These are phyloP conservation scores for Neonectria faginata DNA, from an alignment of 2,329 filamentous ascomycete species.

Conservation along the genomic window DNA sequence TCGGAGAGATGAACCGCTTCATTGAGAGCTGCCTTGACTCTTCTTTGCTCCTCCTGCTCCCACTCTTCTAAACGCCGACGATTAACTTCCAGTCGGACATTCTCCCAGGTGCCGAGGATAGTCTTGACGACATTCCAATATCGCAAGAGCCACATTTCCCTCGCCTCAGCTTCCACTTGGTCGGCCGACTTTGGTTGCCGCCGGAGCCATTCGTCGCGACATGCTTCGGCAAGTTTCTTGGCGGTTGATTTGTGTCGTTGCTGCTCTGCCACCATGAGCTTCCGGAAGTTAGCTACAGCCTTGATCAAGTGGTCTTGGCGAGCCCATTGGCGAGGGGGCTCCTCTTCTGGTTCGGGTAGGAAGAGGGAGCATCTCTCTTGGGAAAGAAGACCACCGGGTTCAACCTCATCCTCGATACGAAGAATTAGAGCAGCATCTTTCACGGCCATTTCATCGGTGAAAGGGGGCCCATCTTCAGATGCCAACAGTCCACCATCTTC, in stretches of 20 bases:
- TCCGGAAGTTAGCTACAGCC: conserved; percentile 83
- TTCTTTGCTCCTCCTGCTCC: conserved; percentile 73
- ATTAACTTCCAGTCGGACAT: conserved; percentile 72
- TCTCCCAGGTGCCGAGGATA: conserved; percentile 71
- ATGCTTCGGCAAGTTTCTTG: conserved; percentile 82
- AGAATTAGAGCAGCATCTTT: conserved; percentile 77
- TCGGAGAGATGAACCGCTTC: conserved; percentile 80
- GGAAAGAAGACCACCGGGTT: conserved; percentile 81
- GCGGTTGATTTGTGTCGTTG: conserved; percentile 80
- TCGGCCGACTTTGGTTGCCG: conserved; percentile 81
- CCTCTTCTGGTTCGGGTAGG: conserved; percentile 76
- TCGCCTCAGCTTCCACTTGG: conserved; percentile 83
- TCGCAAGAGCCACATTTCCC: conserved; percentile 71
- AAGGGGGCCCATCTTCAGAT: conserved; percentile 66
- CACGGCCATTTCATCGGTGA: conserved; percentile 71
- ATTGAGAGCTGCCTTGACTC: conserved; percentile 76
- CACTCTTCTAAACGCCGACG: conserved; percentile 69
- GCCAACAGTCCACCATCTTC: conserved; percentile 68
- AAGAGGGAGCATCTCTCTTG: conserved; percentile 77
- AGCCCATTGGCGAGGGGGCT: conserved; percentile 84
- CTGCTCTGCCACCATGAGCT: conserved; percentile 83
- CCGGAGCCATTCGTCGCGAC: conserved; percentile 78
- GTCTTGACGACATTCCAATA: conserved; percentile 78
- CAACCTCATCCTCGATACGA: conserved; percentile 77
- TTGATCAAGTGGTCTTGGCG: conserved; percentile 86